Evolutionary conservation across 75 land plant genomes (phyloP).

Genomic region (Cupressus sempervirens): DNA sequence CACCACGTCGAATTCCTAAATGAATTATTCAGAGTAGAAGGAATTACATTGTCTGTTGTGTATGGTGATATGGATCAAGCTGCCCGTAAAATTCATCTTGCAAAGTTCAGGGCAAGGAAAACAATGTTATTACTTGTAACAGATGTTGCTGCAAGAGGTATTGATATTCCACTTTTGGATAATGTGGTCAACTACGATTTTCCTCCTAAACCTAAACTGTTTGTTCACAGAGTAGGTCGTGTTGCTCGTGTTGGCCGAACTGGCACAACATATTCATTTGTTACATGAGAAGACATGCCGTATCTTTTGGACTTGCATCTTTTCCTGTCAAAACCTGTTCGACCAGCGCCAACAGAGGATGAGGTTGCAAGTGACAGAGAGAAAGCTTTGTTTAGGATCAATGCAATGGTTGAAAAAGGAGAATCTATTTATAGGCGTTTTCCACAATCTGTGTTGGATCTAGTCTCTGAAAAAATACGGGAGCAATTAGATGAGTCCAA

Average conservation of each 20-base stretch:
- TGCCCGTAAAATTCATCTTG: constrained; percentile 92
- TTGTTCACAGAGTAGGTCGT: constrained; percentile 96
- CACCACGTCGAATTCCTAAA: constrained; percentile 94
- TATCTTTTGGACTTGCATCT: constrained; percentile 90
- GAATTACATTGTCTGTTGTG: constrained; percentile 79
- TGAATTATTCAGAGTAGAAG: constrained; percentile 65
- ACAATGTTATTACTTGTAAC: constrained; percentile 93
- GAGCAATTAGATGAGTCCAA: constrained; percentile 53
- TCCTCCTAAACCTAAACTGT: constrained; percentile 96
- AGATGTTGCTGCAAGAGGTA: constrained; percentile 97
- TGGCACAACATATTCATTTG: constrained; percentile 90
- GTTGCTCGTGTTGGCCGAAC: constrained; percentile 97
- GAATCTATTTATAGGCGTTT: constrained; percentile 90
- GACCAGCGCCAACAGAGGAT: constrained; percentile 85
- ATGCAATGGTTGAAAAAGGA: constrained; percentile 64
- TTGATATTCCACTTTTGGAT: constrained; percentile 96
- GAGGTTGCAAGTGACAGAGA: constrained; percentile 56
- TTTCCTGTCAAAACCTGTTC: constrained; percentile 89
- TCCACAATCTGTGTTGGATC: constrained; percentile 80
- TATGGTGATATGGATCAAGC: constrained; percentile 99
- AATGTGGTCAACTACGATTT: constrained; percentile 98
- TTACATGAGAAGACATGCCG: constrained; percentile 88
- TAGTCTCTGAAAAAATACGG: constrained; percentile 55
- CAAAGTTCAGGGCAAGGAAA: constrained; percentile 86
- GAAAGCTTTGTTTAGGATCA: constrained; percentile 41